Conservation (phyloP, 495 filamentous ascomycete genomes). For the Hamigera avellanea region DNA sequence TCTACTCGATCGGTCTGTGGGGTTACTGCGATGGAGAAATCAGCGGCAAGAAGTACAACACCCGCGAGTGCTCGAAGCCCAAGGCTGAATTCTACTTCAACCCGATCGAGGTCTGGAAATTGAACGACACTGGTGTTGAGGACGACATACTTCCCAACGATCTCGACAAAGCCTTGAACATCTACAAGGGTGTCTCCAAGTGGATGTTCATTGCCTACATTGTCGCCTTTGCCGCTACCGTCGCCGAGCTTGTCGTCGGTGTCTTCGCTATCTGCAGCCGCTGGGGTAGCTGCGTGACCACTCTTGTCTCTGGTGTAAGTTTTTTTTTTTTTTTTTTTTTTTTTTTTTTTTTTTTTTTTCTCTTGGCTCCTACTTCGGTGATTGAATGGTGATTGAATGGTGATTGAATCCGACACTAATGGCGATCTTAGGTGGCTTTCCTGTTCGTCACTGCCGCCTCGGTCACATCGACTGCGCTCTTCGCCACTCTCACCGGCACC, state of each 20-base stretch:
- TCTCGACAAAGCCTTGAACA: constrained; percentile 51
- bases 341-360: constrained; percentile 29
- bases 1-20: constrained; percentile 77
- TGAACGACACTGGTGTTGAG: constrained; percentile 39
- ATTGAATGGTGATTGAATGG: too few species aligned
- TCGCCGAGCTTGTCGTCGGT: constrained; percentile 57
- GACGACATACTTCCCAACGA: constrained; percentile 50
- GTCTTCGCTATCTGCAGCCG: constrained; percentile 57
- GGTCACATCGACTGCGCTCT: constrained; percentile 47
- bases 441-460: constrained; percentile 46
- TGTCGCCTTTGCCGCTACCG: constrained; percentile 58
- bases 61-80: constrained; percentile 41
- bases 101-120: constrained; percentile 45
- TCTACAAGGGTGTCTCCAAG: constrained; percentile 59
- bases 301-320: constrained; percentile 54
- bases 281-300: constrained; percentile 65
- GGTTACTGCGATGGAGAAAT: constrained; percentile 69
- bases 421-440: constrained; percentile 27
- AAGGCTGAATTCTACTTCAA: constrained; percentile 70
- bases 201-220: constrained; percentile 71
- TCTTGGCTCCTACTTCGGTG: too few species aligned
- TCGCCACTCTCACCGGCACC: constrained; percentile 42
- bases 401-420: constrained; percentile 17
- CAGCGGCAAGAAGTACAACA: constrained; percentile 27
- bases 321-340: constrained; percentile 24